Evolutionary conservation across 2,329 filamentous ascomycete species (phyloP), one percentile per base, ranked within the genome.

Genomic region (Pseudogymnoascus sp.): DNA sequence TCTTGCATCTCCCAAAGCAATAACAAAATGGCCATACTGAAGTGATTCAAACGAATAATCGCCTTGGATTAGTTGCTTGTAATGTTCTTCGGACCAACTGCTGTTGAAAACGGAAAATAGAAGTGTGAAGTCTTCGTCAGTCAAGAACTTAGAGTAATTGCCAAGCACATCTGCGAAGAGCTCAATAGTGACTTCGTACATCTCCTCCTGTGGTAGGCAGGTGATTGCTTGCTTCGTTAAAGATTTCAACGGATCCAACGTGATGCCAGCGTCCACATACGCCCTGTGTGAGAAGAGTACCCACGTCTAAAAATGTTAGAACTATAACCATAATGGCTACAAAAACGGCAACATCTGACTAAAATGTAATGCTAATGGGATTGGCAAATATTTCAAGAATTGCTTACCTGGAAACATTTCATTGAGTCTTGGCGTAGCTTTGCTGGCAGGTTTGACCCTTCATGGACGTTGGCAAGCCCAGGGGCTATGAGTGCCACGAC

Each of bases 271-370:
- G 52, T 81, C 80, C 2, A 81, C 76, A 59, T 85, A 84, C 29
- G 83, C 79, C 35, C 83, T 81, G 68, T 91, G 88, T 4, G 85
- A 86, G 69, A 91, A 92, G 67, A 84, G 80, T 33, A 91, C 81
- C 89, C 89, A 93, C 4, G 87, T 82, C 86, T 89, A 62, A 11
- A 37, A 63, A 38, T 39, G 35, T 65, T 55, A 63, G 63, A 37
- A 61, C 61, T 55, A 61, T 59, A 26, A 61, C 61, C n/a, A 23
- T 8, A 49, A 37, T 19, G n/a, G 11, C 66, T 62, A 62, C 29
- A 62, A 33, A 6, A 29, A 37, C 49, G 55, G n/a, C 39, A n/a
- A 59, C 3, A 59, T 26, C 43, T 55, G 19, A 8, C n/a, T 64
- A 37, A 55, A 31, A 55, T 19, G 5, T n/a, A 35, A 35, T 19